Percentiles rank a stretch among this genome's conserved stretches.
Conservation (phyloP, 345 rosid genomes). For the Abelmoschus esculentus region DNA sequence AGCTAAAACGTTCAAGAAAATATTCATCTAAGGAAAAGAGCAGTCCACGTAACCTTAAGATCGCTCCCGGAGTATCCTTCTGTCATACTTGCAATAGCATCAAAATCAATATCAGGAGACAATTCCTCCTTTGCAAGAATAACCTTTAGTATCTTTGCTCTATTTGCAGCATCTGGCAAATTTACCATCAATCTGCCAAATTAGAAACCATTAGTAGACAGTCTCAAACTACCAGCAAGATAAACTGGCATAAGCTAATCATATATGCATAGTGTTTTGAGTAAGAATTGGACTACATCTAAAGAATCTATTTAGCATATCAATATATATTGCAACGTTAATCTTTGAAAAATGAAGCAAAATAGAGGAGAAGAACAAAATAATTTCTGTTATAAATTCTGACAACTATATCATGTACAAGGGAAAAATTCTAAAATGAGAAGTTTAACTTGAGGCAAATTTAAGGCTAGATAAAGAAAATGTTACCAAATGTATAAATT, state of each 20-base stretch:
- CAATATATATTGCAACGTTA: not conserved
- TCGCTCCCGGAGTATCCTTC: constrained; percentile 94
- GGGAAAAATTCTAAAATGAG: not conserved
- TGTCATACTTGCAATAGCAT: constrained; percentile 60
- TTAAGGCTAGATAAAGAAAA: no score
- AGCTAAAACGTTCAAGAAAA: no score
- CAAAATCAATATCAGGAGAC: constrained; percentile 65
- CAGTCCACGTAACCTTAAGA: constrained; percentile 48
- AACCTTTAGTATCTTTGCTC: constrained; percentile 67
- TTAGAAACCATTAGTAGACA: not conserved
- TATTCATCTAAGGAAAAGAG: not conserved
- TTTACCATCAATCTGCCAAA: constrained; percentile 71
- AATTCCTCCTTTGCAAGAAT: constrained; percentile 77
- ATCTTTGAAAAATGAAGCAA: not conserved
- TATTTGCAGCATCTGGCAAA: constrained; percentile 75
- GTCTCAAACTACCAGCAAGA: not conserved
- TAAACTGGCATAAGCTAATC: not conserved
- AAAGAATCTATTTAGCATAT: not conserved
- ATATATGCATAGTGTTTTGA: not conserved
- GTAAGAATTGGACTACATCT: not conserved
- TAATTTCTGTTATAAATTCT: not conserved
- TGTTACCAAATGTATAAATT: no score
- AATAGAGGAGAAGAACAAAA: not conserved
- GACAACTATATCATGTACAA: not conserved
- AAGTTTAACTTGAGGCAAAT: not conserved